Evolutionary conservation across 306 rosid species (phyloP), one percentile per base, ranked within the genome.

Genomic region (Biancaea sappan): DNA sequence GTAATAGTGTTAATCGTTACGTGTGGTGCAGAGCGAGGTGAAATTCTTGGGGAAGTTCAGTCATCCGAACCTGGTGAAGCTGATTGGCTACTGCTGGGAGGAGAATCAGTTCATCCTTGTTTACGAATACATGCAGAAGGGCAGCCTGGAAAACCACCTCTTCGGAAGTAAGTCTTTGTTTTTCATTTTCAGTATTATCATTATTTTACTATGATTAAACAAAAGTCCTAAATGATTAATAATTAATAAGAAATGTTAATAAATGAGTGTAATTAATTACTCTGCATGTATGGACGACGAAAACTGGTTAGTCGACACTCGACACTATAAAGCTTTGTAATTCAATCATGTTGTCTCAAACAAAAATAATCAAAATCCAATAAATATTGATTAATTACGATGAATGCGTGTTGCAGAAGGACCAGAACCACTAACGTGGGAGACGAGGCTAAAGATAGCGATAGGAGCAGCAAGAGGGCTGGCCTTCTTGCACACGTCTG

Each of bases 111-210:
- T 74, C 47, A 79, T 94, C 8, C 91, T 94, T 0, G 93, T 92
- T 0, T 95, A 92, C 16, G 93, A 95, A 46, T 83, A 83, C 68
- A 82, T 88, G 96, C 89, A 64, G 21, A 95, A 80, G 73, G 99
- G 99, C 0, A 95, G 99, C 77, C 77, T 92, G 77, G 99, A 95
- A 57, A 88, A 72, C 60, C 98, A 95, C 84, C 87, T 95, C n/a
- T 95, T 95, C 54, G 79, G 87, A 77, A 90, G 99, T 91, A 84
- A 7, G 85, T 19, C n/a, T n/a, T n/a, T n/a, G n/a, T n/a, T n/a
- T n/a, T n/a, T n/a, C n/a, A n/a, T n/a, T n/a, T n/a, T n/a, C n/a
- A n/a, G n/a, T n/a, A n/a, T n/a, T n/a, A n/a, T n/a, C n/a, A n/a
- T n/a, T n/a, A n/a, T n/a, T n/a, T n/a, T n/a, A n/a, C n/a, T n/a